Percentiles rank a stretch among this genome's conserved stretches.
Conservation (phyloP, 257 asterid genomes). For the Solanum rostratum region DNA sequence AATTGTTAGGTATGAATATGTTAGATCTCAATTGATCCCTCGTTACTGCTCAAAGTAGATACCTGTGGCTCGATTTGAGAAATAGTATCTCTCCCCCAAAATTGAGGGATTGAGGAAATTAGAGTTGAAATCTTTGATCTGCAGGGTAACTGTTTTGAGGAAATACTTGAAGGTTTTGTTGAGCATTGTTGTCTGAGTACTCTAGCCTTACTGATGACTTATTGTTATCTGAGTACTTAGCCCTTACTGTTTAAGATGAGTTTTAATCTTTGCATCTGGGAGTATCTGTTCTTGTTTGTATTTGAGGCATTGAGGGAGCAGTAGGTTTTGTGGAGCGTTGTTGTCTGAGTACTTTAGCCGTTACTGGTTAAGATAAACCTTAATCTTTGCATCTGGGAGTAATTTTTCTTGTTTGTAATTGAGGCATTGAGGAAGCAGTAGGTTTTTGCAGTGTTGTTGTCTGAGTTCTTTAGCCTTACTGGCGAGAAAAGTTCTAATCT, state of each 20-base stretch:
- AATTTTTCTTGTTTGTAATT: background rate
- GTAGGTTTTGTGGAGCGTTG: background rate
- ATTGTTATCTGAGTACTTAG: background rate
- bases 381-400: background rate
- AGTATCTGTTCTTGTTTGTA: background rate
- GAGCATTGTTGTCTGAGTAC: background rate
- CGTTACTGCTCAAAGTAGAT: too few relatives aligned
- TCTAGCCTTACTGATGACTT: background rate
- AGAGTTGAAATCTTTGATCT: background rate
- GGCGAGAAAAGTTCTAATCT: background rate
- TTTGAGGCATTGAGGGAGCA: background rate
- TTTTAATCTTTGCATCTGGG: background rate
- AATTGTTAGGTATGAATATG: too few relatives aligned
- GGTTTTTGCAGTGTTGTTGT: background rate
- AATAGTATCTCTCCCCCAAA: too few relatives aligned
- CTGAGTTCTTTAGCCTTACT: background rate
- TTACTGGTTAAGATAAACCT: background rate
- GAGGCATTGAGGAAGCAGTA: background rate
- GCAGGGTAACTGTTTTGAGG: background rate
- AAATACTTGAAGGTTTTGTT: background rate
- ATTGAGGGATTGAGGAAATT: slow-evolving; percentile 10
- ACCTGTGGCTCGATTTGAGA: too few relatives aligned
- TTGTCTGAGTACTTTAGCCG: background rate
- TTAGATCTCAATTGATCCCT: too few relatives aligned
- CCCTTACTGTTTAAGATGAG: background rate